A percentile compares a stretch with the other conserved stretches of the same genome.
phyloP scores from a whole-genome alignment of 495 filamentous ascomycete species.

The Elasticomyces elasticus region DNA sequence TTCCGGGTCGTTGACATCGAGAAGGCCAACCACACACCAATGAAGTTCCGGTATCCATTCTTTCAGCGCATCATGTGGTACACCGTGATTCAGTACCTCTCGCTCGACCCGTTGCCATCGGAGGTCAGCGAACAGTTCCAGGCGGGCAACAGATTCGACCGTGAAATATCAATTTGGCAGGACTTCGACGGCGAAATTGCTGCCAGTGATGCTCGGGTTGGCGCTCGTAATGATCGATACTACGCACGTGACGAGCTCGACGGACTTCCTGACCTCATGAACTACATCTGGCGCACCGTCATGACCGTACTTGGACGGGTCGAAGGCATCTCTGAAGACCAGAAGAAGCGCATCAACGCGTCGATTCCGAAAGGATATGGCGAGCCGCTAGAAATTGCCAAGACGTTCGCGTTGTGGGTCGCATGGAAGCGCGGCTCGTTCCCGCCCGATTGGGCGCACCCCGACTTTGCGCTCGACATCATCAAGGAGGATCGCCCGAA shows the following conservation, averaged over 20 bases:
- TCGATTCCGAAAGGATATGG: constrained; percentile 56
- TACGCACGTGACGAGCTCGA: constrained; percentile 63
- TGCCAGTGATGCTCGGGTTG: constrained; percentile 38
- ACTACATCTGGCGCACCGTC: constrained; percentile 59
- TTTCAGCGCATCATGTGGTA: constrained; percentile 73
- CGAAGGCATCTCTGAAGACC: constrained; percentile 48
- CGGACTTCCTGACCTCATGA: constrained; percentile 51
- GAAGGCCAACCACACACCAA: constrained; percentile 59
- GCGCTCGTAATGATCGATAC: constrained; percentile 48
- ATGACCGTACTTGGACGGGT: constrained; percentile 55
- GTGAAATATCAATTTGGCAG: constrained; percentile 46
- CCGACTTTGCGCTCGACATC: constrained; percentile 27
- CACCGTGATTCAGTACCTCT: constrained; percentile 54
- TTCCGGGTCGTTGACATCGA: constrained; percentile 62
- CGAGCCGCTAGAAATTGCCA: constrained; percentile 52
- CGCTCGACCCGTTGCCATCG: constrained; percentile 54
- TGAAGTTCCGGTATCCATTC: constrained; percentile 61
- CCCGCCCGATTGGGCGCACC: constrained; percentile 55
- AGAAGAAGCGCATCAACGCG: constrained; percentile 48
- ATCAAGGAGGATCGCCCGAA: constrained; percentile 20
- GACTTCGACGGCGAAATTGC: constrained; percentile 46
- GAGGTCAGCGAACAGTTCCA: constrained; percentile 48
- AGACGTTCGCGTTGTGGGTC: constrained; percentile 59
- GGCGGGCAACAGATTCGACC: constrained; percentile 46
- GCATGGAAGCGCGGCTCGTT: constrained; percentile 64